Evolutionary conservation across 2,329 filamentous ascomycete genomes (phyloP).

Genomic region (Sclerotinia sclerotiorum): DNA sequence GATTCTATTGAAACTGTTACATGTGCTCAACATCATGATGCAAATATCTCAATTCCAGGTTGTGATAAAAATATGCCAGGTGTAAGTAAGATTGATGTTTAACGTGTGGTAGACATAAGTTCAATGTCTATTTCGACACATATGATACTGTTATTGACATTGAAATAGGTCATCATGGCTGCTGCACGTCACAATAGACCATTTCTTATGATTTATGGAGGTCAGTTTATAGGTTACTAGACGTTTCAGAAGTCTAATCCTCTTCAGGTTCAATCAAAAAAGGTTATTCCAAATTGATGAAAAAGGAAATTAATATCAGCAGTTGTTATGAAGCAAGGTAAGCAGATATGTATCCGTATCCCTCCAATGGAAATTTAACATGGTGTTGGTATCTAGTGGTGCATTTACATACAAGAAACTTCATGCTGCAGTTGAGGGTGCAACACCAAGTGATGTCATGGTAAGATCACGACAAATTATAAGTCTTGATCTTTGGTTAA

Average conservation of each 20-base stretch:
- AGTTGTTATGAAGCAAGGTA: constrained; percentile 45
- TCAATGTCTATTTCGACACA: not conserved
- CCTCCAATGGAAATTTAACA: not conserved
- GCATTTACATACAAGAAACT: constrained; percentile 78
- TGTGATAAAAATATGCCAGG: constrained; percentile 99
- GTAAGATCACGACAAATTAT: not conserved
- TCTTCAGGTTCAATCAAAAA: constrained; percentile 73
- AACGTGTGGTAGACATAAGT: not conserved
- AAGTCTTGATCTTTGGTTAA: not conserved
- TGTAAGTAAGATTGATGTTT: constrained; percentile 1
- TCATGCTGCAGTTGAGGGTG: constrained; percentile 63
- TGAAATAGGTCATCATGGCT: constrained; percentile 63
- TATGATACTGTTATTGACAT: not conserved
- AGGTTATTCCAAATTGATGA: constrained; percentile 75
- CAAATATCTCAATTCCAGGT: constrained; percentile 87
- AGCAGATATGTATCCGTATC: not conserved
- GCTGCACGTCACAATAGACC: constrained; percentile 89
- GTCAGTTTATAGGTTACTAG: not conserved
- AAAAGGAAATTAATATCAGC: constrained; percentile 80
- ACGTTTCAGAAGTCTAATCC: not conserved
- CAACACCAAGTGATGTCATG: constrained; percentile 74
- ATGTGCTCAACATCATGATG: constrained; percentile 83
- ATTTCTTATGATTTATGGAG: constrained; percentile 90
- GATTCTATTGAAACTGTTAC: constrained; percentile 94
- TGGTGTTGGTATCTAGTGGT: constrained; percentile 47